Evolutionary conservation across 352 stramenopile species (phyloP).

Genomic region (Globisporangium paddicum): DNA sequence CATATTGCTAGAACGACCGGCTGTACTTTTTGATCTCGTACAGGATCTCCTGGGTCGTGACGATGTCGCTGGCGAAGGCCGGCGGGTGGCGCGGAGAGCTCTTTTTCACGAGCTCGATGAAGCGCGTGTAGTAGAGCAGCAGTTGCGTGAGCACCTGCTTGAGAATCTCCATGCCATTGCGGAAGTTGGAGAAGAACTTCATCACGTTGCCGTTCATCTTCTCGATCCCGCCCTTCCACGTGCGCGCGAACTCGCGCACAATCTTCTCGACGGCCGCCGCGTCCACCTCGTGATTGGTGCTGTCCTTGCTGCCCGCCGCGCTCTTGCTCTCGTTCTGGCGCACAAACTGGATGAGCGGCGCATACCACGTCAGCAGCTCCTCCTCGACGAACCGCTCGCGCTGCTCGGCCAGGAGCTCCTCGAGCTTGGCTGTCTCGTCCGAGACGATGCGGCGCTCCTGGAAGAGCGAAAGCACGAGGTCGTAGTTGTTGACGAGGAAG

Average conservation of each 20-base stretch:
- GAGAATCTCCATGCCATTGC: slow-evolving; percentile 98
- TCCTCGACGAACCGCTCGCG: slow-evolving; percentile 97
- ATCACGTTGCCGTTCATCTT: slow-evolving; percentile 98
- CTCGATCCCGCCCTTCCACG: slow-evolving; percentile 96
- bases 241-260: slow-evolving; percentile 93
- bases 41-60: slow-evolving; percentile 95
- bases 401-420: slow-evolving; percentile 91
- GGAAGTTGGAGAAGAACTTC: slow-evolving; percentile 97
- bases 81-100: slow-evolving; percentile 71
- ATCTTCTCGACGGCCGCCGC: slow-evolving; percentile 90
- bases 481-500: slow-evolving; percentile 99
- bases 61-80: slow-evolving; percentile 92
- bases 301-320: neutral
- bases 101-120: slow-evolving; percentile 96
- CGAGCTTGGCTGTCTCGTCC: slow-evolving; percentile 94
- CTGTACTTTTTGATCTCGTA: slow-evolving; percentile 98
- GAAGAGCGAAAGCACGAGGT: slow-evolving; percentile 94
- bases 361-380: slow-evolving; percentile 92
- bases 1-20: slow-evolving; percentile 79
- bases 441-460: slow-evolving; percentile 92
- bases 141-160: slow-evolving; percentile 98
- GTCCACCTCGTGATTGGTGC: slow-evolving; percentile 60
- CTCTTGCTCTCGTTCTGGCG: slow-evolving; percentile 87
- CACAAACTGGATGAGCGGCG: slow-evolving; percentile 97
- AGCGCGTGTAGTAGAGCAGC: slow-evolving; percentile 98